Base-by-base conservation (phyloP, 2,329 filamentous ascomycete genomes). In the Lasiodiplodia gonubiensis region DNA sequence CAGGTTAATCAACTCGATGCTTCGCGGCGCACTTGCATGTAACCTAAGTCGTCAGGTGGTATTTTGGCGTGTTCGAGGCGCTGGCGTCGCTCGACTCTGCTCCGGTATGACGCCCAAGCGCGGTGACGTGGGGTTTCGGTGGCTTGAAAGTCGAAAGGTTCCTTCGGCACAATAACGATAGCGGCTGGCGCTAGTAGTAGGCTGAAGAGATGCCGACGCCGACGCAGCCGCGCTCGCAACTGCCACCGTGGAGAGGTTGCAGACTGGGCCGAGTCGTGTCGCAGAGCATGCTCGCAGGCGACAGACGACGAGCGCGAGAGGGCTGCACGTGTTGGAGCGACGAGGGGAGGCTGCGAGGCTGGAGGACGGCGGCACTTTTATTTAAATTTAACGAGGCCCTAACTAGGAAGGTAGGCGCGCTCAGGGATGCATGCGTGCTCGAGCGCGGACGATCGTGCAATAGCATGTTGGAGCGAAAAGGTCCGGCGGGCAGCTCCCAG, bases 381-480 rank as follows among this genome's bases (percentile, higher is more conserved):
- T 63, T 63, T 63, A 63, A 51, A 61, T 63, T 63, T 63, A 63
- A 51, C n/a, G 35, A 14, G 39, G 27, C 59, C 30, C 18, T 33
- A 10, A 63, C 27, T 30, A 48, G 57, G 57, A 61, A 61, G 57
- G 57, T 61, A 39, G 27, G 59, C 59, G 51, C 46, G 59, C 57
- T 49, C 57, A 39, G 39, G 42, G 42, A 48, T 49, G 57, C 57
- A 35, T 61, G 57, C 33, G 57, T 27, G 39, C 57, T 35, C 57
- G 39, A 49, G 57, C 57, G 2, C 25, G 16, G 55, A 5, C 37
- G 55, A 60, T 60, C 23, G 55, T 30, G 39, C 55, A 60, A 33
- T 27, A 39, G 35, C 35, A 23, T 35, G 18, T 46, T 59, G 55
- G 55, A 59, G 57, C 57, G 30, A 14, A 33, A 48, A 63, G 59